Evolutionary conservation across 345 rosid genomes (phyloP), one percentile per base, ranked within the genome.

Genomic region (Carallia brachiata): DNA sequence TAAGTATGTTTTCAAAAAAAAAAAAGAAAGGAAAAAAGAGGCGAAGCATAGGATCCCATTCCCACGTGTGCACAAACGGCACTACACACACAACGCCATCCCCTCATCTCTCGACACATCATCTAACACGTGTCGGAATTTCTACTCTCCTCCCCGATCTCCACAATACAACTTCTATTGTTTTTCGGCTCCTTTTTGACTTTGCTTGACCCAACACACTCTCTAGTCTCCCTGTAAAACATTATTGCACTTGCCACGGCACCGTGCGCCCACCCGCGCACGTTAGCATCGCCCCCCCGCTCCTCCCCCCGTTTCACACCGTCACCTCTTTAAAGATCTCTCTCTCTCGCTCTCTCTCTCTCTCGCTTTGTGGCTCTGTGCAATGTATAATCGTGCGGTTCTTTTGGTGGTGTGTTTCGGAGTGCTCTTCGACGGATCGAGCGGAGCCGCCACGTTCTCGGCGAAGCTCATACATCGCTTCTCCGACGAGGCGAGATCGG

Each of bases 401-500:
- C 16, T 28, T 4, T 36, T 52, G 7, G 9, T 59, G 18, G 8
- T 63, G 36, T 40, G 53, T 16, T 13, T 66, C 36, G 55, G 27
- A 40, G 36, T 67, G 17, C n/a, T 36, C 30, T 44, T 54, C 16
- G 50, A 40, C 6, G 68, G 66, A 4, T 57, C 76, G 59, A 67
- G 16, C 19, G 73, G 62, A 12, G 37, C 36, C 30, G 37, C 47
- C 36, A 64, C 80, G 56, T 77, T 77, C 62, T 77, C 80, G 36
- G 63, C 77, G n/a, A 72, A 44, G 74, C 64, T 77, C 53, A 66
- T 77, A 7, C 77, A 77, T 32, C 57, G 77, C 23, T 73, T 63
- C 69, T 73, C 80, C 34, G 71, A 77, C 2, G 80, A 77, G 54
- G 80, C 73, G 4, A 72, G 65, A 56, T 62, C 52, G 64, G 52